Percentiles rank a stretch among this genome's conserved stretches.
phyloP scores from a whole-genome alignment of 2,329 filamentous ascomycete genomes.

The Purpureocillium lavendulum region DNA sequence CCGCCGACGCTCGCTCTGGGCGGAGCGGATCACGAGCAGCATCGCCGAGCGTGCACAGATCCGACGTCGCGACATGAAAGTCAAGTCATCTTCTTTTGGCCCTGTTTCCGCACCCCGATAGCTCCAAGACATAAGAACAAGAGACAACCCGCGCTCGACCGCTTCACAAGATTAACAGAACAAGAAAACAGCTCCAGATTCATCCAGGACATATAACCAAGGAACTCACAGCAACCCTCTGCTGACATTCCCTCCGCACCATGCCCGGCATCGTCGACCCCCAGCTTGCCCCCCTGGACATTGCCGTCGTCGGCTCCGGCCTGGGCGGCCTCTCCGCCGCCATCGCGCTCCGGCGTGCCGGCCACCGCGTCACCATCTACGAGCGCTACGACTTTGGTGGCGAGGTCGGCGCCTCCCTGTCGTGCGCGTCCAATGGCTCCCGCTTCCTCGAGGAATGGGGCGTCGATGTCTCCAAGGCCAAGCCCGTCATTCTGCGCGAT shows the following conservation, averaged over 20 bases:
- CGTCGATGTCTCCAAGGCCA: constrained; percentile 49
- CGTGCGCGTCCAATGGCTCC: constrained; percentile 56
- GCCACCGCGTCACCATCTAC: constrained; percentile 45
- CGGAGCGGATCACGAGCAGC: too few species aligned
- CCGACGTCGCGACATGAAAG: background rate
- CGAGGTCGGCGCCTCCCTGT: constrained; percentile 56
- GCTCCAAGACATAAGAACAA: background rate
- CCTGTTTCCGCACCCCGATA: background rate
- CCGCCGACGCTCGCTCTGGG: too few species aligned
- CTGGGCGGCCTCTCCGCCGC: constrained; percentile 30
- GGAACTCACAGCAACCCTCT: too few species aligned
- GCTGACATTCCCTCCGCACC: too few species aligned
- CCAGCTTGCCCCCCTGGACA: constrained; percentile 16
- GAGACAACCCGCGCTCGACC: background rate
- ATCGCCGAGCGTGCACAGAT: too few species aligned
- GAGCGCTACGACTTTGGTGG: constrained; percentile 53
- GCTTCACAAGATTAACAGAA: background rate
- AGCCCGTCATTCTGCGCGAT: constrained; percentile 50
- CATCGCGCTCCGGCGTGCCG: constrained; percentile 29
- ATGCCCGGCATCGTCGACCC: constrained; percentile 1
- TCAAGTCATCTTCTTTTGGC: background rate
- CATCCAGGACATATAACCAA: too few species aligned
- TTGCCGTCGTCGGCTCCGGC: constrained; percentile 29
- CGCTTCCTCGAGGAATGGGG: constrained; percentile 56
- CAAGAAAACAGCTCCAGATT: background rate